Evolutionary conservation across 345 rosid species (phyloP), one percentile per base, ranked within the genome.

Genomic region (Camelina neglecta): DNA sequence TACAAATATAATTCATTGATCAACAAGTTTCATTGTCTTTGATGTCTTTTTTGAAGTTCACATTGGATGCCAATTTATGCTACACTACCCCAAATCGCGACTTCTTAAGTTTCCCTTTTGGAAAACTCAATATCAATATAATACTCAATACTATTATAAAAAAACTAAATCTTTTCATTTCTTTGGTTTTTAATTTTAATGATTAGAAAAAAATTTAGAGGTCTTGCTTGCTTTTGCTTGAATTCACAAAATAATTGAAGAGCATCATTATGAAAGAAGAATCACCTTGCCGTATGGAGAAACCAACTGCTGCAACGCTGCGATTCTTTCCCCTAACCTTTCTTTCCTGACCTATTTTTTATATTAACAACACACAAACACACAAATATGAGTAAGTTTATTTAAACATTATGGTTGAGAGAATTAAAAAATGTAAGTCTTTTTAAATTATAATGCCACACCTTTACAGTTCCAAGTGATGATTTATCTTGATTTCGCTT

Each of bases 271-370:
- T 1, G 21, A 33, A 41, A 42, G 8, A 45, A 44, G 12, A 45
- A 11, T 55, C 11, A 91, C 98, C 95, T 94, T 92, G 84, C 96
- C 98, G 78, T 83, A 90, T 12, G 97, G 99, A 51, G 97, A 94
- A 29, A 94, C 97, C 65, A 92, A 83, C 72, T 87, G 97, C 83
- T 90, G 97, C 82, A 94, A 81, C 18, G 90, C 79, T 39, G 89
- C 64, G 60, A 94, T 85, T 83, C 96, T 75, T 67, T 94, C 97
- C 42, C 99, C 99, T 8, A 92, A 72, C 80, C 79, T 90, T 86
- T 84, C 92, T 70, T 85, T 92, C 75, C 84, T 86, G 33, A 68
- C 84, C 93, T 88, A 65, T 26, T 61, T 12, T 5, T 54, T 8
- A 53, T 24, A 24, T 55, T 13, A 45, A 63, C 59, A 69, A 39